Percentiles rank a stretch among this genome's conserved stretches.
Conservation (phyloP, 441 rosid genomes). For the Erodium chrysanthum region DNA sequence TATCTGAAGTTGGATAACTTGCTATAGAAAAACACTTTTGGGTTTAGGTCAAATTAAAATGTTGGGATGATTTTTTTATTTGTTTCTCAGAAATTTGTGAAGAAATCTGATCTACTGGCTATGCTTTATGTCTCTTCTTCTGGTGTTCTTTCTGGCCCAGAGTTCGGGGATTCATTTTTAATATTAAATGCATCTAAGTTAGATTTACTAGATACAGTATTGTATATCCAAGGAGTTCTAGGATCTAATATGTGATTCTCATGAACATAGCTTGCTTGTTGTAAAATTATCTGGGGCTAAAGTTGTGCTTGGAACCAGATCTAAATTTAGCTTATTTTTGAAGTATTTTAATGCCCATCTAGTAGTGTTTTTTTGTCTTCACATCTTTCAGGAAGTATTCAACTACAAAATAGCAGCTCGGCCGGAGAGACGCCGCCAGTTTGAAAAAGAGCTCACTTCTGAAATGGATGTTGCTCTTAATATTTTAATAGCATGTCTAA, state of each 20-base stretch:
- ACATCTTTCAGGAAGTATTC: constrained; percentile 57
- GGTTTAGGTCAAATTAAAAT: too few species aligned
- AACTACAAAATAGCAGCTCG: constrained; percentile 99
- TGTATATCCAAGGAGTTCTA: too few species aligned
- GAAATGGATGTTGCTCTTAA: constrained; percentile 75
- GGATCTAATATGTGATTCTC: neutral
- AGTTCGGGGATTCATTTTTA: too few species aligned
- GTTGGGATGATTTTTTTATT: too few species aligned
- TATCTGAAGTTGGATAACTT: too few species aligned
- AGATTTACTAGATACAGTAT: too few species aligned
- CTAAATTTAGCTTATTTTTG: neutral
- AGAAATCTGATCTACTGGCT: too few species aligned
- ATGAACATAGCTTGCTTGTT: neutral
- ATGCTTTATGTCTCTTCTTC: too few species aligned
- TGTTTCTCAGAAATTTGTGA: too few species aligned
- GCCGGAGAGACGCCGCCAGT: constrained; percentile 90
- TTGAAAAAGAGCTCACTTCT: constrained; percentile 80
- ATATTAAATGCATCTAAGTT: too few species aligned
- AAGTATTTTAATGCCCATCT: constrained; percentile 7
- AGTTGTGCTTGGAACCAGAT: neutral
- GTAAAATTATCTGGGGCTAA: neutral
- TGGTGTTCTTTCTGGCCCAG: too few species aligned
- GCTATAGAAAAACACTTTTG: too few species aligned
- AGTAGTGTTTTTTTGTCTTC: neutral
- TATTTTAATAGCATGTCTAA: constrained; percentile 74